A percentile compares a stretch with the other conserved stretches of the same genome.
These are phyloP conservation scores for Prunus persica DNA, from an alignment of 306 rosid species.

Conservation along the genomic window DNA sequence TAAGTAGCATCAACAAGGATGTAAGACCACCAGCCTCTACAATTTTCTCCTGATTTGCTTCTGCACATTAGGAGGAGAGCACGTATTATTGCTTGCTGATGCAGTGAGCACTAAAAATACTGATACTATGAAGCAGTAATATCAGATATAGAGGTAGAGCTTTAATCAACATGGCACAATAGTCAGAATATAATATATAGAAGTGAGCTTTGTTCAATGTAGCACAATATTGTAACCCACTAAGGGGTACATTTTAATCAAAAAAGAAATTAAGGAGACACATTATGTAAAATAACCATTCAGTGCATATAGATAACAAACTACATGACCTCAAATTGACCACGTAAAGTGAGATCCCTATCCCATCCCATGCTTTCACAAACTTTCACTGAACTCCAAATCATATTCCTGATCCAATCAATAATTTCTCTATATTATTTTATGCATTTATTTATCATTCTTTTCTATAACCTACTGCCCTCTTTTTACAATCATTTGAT, in stretches of 20 bases:
- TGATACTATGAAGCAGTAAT: constrained; percentile 5
- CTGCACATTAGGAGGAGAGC: constrained; percentile 39
- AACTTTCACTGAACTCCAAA: neutral
- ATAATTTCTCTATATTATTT: neutral
- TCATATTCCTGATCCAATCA: neutral
- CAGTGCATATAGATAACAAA: neutral
- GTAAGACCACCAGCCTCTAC: constrained; percentile 96
- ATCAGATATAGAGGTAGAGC: neutral
- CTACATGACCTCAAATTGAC: neutral
- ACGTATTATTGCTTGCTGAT: constrained; percentile 18
- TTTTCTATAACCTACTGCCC: neutral
- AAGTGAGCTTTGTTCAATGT: constrained; percentile 17
- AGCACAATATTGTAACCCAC: constrained; percentile 5
- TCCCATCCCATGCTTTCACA: neutral
- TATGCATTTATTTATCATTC: neutral
- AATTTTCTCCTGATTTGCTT: constrained; percentile 92
- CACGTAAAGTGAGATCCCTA: neutral
- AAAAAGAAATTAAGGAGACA: neutral
- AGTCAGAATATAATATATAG: neutral
- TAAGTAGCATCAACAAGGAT: constrained; percentile 81
- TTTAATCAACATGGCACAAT: neutral
- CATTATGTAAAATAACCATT: neutral
- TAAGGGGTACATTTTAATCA: neutral
- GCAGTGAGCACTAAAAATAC: constrained; percentile 7
- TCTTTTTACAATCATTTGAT: neutral